Percentiles rank a stretch among this genome's conserved stretches.
These are phyloP conservation scores for Rosa chinensis DNA, from an alignment of 306 rosid genomes.

Conservation along the genomic window DNA sequence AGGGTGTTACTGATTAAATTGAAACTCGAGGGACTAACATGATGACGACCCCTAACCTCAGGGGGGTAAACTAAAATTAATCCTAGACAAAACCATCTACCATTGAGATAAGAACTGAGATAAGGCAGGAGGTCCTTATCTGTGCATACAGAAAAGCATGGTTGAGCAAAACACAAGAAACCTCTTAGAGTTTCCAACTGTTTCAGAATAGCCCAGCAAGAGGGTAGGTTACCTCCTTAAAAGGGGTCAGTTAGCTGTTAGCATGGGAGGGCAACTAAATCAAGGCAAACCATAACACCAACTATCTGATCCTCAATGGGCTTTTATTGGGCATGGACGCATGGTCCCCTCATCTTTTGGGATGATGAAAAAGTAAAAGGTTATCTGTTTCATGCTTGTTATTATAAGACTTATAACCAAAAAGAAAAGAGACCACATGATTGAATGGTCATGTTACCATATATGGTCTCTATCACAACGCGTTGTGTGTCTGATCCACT, in stretches of 20 bases:
- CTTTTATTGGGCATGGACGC: background rate
- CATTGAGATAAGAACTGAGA: background rate
- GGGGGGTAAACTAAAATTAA: too few species aligned
- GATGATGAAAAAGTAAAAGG: background rate
- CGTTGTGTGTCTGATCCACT: background rate
- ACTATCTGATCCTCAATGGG: background rate
- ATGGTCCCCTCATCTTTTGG: background rate
- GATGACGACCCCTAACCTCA: too few species aligned
- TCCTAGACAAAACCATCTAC: background rate
- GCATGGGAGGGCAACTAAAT: background rate
- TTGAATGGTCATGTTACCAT: background rate
- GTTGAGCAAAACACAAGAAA: slow-evolving; percentile 14
- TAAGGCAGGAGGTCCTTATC: background rate
- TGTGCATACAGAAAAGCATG: background rate
- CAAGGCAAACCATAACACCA: background rate
- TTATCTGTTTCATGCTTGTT: background rate
- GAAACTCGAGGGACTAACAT: too few species aligned
- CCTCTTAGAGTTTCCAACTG: background rate
- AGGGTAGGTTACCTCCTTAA: background rate
- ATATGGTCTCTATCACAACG: background rate
- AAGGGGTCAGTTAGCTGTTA: background rate
- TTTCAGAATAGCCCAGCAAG: background rate
- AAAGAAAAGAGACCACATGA: background rate
- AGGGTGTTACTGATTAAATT: too few species aligned
- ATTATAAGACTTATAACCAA: background rate